A percentile compares a stretch with the other conserved stretches of the same genome.
These are phyloP conservation scores for Hysterangium stoloniferum DNA, from an alignment of 768 basidiomycete species.

Conservation along the genomic window DNA sequence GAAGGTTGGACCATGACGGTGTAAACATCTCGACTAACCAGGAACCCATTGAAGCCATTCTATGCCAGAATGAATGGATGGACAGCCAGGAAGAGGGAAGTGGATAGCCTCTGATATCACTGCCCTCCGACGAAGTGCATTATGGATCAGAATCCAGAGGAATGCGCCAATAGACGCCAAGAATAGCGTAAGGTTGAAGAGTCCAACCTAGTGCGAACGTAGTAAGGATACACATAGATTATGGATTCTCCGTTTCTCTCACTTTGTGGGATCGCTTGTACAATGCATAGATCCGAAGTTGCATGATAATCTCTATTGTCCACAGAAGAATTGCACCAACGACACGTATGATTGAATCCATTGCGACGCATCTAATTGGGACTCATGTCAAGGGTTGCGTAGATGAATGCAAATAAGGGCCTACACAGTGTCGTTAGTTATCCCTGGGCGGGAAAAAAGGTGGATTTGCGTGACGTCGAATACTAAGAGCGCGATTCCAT, in stretches of 20 bases:
- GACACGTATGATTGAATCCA: constrained; percentile 36
- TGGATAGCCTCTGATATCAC: constrained; percentile 31
- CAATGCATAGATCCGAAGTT: constrained; percentile 37
- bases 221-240: not conserved
- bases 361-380: constrained; percentile 32
- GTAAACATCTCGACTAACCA: constrained; percentile 21
- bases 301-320: constrained; percentile 44
- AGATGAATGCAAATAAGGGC: constrained; percentile 11
- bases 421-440: constrained; percentile 30
- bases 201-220: constrained; percentile 24
- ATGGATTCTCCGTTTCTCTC: not conserved
- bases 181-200: constrained; percentile 34
- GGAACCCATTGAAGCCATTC: constrained; percentile 42
- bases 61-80: constrained; percentile 32
- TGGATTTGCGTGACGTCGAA: constrained; percentile 42
- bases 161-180: constrained; percentile 34
- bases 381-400: not conserved
- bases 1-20: not conserved
- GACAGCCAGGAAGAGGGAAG: constrained; percentile 35
- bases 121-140: constrained; percentile 27
- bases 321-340: constrained; percentile 39
- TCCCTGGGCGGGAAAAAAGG: constrained; percentile 31
- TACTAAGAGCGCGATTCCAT: constrained; percentile 34
- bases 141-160: constrained; percentile 33
- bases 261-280: constrained; percentile 35